Evolutionary conservation across 2,329 filamentous ascomycete genomes (phyloP), one percentile per base, ranked within the genome.

Genomic region (Colletotrichum theobromicola): DNA sequence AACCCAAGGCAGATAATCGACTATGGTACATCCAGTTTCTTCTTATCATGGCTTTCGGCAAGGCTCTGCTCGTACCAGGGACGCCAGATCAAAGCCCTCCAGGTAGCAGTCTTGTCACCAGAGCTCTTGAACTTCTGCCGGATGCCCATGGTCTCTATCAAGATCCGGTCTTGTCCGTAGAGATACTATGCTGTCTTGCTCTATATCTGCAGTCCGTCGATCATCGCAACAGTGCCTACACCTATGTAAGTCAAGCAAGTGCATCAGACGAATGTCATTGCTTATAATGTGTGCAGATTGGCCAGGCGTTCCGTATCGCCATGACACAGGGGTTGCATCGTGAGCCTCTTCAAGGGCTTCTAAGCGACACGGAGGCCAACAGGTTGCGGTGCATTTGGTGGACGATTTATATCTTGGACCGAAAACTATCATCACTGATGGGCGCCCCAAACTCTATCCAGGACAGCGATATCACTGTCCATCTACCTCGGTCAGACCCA

Each of bases 11-110:
- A 1, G 69, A 75, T 0, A 73, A 77, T 1, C 76, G 75, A 9
- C 77, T 90, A 4, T 90, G 87, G 83, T 90, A 88, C 69, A 85
- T 88, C 16, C 89, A 91, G 57, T 90, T 88, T 16, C 80, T 90
- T 4, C 80, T 90, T 1, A 83, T 91, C 15, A 81, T 91, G 7
- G 88, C 89, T 0, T 89, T 90, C 74, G 89, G 89, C 1, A 90
- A 90, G 75, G 88, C 87, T 0, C 88, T 91, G 28, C 55, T 74
- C 2, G 67, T 30, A 76, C 90, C 26, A 89, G 88, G 88, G 88
- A 87, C 77, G 83, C 88, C 61, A 87, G 90, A 71, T 88, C 87
- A 66, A 80, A 90, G 6, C 78, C 81, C 70, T 57, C 69, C 60
- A 3, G 68, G 67, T 3, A 71, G 46, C n/a, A 34, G 37, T 16